phyloP scores from a whole-genome alignment of 2,329 filamentous ascomycete species.

The Colletotrichum tanaceti region DNA sequence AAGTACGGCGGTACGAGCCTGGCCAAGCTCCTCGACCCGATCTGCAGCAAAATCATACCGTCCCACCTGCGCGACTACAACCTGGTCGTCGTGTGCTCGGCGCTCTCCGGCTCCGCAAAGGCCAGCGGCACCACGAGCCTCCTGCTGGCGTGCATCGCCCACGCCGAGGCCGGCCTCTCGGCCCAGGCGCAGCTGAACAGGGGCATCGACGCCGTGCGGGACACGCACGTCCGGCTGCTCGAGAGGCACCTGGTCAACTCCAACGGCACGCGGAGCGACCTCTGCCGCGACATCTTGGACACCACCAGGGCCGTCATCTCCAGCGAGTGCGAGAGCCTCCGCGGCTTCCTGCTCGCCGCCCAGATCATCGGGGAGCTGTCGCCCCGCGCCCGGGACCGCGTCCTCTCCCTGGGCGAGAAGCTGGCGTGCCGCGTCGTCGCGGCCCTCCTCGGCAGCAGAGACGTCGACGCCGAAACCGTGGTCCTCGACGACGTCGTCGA shows the following conservation, averaged over 20 bases:
- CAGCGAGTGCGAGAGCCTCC: constrained; percentile 81
- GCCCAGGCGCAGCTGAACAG: constrained; percentile 29
- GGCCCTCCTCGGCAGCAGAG: constrained; percentile 81
- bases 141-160: constrained; percentile 54
- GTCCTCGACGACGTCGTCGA: constrained; percentile 70
- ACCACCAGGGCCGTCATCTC: constrained; percentile 74
- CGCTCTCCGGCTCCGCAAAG: constrained; percentile 92
- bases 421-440: constrained; percentile 93
- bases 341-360: constrained; percentile 75
- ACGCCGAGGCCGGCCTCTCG: constrained; percentile 55
- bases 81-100: constrained; percentile 94
- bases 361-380: constrained; percentile 80
- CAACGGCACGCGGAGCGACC: constrained; percentile 79
- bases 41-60: constrained; percentile 48
- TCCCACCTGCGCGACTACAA: constrained; percentile 63
- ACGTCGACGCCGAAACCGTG: constrained; percentile 49
- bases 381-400: constrained; percentile 82
- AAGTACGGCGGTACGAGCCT: constrained; percentile 97
- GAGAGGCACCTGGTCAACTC: constrained; percentile 69
- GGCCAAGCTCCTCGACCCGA: constrained; percentile 86
- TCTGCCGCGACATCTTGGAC: constrained; percentile 82
- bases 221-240: constrained; percentile 22
- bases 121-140: constrained; percentile 94
- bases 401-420: constrained; percentile 96
- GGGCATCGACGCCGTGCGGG: constrained; percentile 30